These are phyloP conservation scores for Aspergillus funiculosus DNA, from an alignment of 495 filamentous ascomycete genomes.

Conservation along the genomic window DNA sequence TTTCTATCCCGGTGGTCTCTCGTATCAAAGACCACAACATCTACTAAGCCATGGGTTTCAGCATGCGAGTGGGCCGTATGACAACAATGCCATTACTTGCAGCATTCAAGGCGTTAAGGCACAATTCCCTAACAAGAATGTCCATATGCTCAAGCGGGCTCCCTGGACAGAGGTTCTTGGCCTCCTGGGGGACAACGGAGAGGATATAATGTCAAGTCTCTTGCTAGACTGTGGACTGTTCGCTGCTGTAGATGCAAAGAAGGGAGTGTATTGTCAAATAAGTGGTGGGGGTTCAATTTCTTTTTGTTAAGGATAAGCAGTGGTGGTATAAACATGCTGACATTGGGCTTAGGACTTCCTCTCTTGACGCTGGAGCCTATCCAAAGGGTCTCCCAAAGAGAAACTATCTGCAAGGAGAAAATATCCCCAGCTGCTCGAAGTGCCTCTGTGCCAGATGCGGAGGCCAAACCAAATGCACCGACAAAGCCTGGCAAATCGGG, in stretches of 20 bases:
- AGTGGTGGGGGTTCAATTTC: constrained; percentile 52
- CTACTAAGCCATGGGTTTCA: constrained; percentile 74
- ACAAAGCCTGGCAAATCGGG: neutral
- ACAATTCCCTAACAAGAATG: constrained; percentile 62
- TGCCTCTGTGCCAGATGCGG: neutral
- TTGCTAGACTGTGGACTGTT: constrained; percentile 78
- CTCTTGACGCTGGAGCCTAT: constrained; percentile 36
- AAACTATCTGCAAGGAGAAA: neutral
- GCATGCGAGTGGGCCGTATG: constrained; percentile 27
- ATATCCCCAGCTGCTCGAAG: neutral
- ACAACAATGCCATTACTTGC: constrained; percentile 27
- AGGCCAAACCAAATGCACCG: neutral
- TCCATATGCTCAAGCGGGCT: constrained; percentile 58
- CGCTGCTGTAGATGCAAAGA: constrained; percentile 49
- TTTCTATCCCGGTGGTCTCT: constrained; percentile 52
- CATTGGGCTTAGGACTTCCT: constrained; percentile 37
- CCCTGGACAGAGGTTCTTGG: constrained; percentile 68
- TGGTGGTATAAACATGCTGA: neutral
- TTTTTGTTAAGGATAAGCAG: neutral
- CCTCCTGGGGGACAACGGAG: constrained; percentile 69
- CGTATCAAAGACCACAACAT: constrained; percentile 56
- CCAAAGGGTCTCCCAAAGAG: neutral
- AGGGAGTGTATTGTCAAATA: constrained; percentile 67
- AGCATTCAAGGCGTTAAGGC: constrained; percentile 50
- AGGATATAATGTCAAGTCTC: constrained; percentile 75